These are phyloP conservation scores for Monosporascus sp. DNA, from an alignment of 2,329 filamentous ascomycete genomes.

Conservation along the genomic window DNA sequence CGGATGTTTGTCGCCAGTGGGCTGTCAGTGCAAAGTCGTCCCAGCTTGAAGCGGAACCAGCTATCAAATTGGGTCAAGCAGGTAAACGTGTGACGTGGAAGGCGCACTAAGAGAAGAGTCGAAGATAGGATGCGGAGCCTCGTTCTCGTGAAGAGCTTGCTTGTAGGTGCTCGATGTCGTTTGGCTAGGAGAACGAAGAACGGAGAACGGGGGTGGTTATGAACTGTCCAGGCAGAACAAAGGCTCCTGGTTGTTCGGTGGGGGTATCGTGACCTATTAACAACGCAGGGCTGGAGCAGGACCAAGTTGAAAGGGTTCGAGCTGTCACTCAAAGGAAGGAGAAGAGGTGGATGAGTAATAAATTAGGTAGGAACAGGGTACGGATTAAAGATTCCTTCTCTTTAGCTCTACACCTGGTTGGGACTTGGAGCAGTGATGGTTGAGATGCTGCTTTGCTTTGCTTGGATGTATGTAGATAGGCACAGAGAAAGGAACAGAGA, in stretches of 20 bases:
- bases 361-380: conserved; percentile 16
- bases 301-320: conserved; percentile 20
- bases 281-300: conserved; percentile 11
- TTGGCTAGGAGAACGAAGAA: conserved; percentile 10
- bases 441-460: conserved; percentile 16
- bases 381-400: conserved; percentile 20
- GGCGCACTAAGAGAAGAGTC: conserved; percentile 13
- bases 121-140: conserved; percentile 7
- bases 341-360: conserved; percentile 14
- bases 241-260: conserved; percentile 15
- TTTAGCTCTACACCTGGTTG: conserved; percentile 12
- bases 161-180: conserved; percentile 8
- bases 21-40: conserved; percentile 17
- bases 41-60: conserved; percentile 23
- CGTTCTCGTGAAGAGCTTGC: background rate
- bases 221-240: conserved; percentile 19
- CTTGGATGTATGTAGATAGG: background rate
- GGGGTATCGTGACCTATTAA: conserved; percentile 13
- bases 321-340: conserved; percentile 22
- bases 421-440: conserved; percentile 16
- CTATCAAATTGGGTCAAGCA: conserved; percentile 20
- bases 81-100: conserved; percentile 25
- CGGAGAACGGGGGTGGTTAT: conserved; percentile 8
- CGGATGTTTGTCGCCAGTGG: conserved; percentile 13
- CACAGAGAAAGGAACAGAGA: conserved; percentile 26